Conservation (phyloP, 2,329 filamentous ascomycete species). For the Nakataea oryzae region DNA sequence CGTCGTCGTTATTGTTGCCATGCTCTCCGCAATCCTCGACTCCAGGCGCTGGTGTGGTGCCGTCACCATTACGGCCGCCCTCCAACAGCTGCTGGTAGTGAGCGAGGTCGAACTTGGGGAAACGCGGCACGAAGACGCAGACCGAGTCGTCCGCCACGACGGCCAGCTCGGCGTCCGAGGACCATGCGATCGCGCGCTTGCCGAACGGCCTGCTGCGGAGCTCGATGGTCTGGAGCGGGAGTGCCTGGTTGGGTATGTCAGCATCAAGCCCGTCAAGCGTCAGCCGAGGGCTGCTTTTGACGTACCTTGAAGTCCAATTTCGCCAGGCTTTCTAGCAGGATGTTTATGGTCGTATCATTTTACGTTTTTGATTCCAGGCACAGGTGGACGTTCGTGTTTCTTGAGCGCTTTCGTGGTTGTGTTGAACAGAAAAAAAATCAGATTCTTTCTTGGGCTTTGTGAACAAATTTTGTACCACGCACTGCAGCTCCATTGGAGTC, state of each 20-base stretch:
- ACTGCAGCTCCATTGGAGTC: too few relatives aligned
- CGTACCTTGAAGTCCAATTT: background rate
- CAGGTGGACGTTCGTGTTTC: too few relatives aligned
- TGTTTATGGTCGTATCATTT: background rate
- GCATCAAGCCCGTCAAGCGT: background rate
- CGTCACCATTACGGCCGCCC: slow-evolving; percentile 13
- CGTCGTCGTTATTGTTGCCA: slow-evolving; percentile 12
- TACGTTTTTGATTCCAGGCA: too few relatives aligned
- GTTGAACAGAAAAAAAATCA: too few relatives aligned
- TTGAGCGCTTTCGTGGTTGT: too few relatives aligned
- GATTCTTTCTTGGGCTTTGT: too few relatives aligned
- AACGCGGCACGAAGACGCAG: slow-evolving; percentile 39
- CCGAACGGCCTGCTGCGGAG: slow-evolving; percentile 16
- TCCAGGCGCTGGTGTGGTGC: slow-evolving; percentile 4
- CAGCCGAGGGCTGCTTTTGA: background rate
- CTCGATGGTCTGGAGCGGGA: slow-evolving; percentile 3
- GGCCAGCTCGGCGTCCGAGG: slow-evolving; percentile 46
- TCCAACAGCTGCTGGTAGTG: slow-evolving; percentile 3
- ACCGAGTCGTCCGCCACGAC: slow-evolving; percentile 45
- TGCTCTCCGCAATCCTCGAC: slow-evolving; percentile 7
- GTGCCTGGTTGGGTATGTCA: background rate
- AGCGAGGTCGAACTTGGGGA: slow-evolving; percentile 11
- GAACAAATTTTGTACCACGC: too few relatives aligned
- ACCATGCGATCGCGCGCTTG: slow-evolving; percentile 36
- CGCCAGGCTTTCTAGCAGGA: background rate